Percentiles rank a stretch among this genome's conserved stretches.
These are phyloP conservation scores for Cladosporium sp. DNA, from an alignment of 2,329 filamentous ascomycete species.

Conservation along the genomic window DNA sequence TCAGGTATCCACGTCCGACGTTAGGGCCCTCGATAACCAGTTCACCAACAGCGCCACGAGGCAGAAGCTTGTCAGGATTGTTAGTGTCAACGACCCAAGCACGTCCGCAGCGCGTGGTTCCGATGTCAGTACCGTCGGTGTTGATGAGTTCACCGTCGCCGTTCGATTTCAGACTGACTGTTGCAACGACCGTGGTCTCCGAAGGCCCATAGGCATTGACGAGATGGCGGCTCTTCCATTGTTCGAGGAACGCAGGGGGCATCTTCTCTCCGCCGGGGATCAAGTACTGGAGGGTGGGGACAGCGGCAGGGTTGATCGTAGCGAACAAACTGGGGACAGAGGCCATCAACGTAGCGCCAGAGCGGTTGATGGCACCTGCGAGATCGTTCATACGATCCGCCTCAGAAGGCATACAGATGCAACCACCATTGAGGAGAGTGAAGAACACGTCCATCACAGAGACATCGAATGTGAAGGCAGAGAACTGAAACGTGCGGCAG, in stretches of 20 bases:
- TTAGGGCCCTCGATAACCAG: conserved; percentile 42
- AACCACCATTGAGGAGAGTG: conserved; percentile 40
- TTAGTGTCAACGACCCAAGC: conserved; percentile 29
- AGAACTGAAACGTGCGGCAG: conserved; percentile 53
- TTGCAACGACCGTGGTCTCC: conserved; percentile 23
- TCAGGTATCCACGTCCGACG: conserved; percentile 40
- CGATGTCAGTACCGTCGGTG: conserved; percentile 31
- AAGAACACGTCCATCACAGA: conserved; percentile 35
- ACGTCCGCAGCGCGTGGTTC: conserved; percentile 11
- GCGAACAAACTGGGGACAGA: conserved; percentile 43
- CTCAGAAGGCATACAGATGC: conserved; percentile 45
- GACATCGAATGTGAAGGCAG: conserved; percentile 43
- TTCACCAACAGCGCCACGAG: conserved; percentile 45
- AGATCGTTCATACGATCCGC: conserved; percentile 45
- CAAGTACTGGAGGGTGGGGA: conserved; percentile 40
- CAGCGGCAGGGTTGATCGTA: conserved; percentile 35
- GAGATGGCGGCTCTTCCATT: conserved; percentile 42
- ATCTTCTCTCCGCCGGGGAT: conserved; percentile 41
- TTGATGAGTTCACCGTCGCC: conserved; percentile 23
- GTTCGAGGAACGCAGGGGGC: conserved; percentile 37
- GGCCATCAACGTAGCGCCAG: conserved; percentile 38
- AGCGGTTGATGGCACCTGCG: conserved; percentile 35
- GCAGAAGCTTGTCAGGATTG: conserved; percentile 26
- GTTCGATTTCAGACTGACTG: conserved; percentile 7
- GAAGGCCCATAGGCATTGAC: conserved; percentile 42